phyloP scores from a whole-genome alignment of 2,329 filamentous ascomycete genomes.

The Xenoacremonium recifei region DNA sequence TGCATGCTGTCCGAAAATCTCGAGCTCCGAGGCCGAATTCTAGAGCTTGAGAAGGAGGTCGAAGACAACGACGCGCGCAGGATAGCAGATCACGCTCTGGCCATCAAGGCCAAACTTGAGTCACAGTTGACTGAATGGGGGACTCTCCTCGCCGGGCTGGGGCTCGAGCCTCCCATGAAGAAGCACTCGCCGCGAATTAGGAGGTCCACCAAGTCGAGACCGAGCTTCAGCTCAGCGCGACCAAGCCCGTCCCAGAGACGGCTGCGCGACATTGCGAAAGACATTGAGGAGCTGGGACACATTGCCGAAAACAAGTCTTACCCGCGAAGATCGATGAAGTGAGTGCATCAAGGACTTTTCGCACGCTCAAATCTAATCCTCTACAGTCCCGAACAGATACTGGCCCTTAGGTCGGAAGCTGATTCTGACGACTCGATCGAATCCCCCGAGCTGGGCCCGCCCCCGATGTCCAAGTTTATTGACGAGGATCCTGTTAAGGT shows the following conservation, averaged over 20 bases:
- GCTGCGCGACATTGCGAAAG: slow-evolving; percentile 55
- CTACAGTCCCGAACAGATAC: slow-evolving; percentile 59
- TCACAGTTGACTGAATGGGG: slow-evolving; percentile 70
- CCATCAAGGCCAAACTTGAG: slow-evolving; percentile 70
- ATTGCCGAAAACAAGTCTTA: slow-evolving; percentile 70
- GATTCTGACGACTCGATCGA: slow-evolving; percentile 47
- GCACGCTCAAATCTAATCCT: slow-evolving; percentile 25
- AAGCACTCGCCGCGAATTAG: slow-evolving; percentile 40
- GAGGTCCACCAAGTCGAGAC: slow-evolving; percentile 40
- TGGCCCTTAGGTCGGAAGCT: slow-evolving; percentile 53
- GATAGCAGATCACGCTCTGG: slow-evolving; percentile 63
- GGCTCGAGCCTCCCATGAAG: slow-evolving; percentile 56
- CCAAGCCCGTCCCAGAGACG: slow-evolving; percentile 55
- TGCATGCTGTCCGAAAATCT: slow-evolving; percentile 78
- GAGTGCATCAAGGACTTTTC: slow-evolving; percentile 29
- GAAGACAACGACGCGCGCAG: slow-evolving; percentile 59
- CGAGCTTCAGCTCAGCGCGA: slow-evolving; percentile 37
- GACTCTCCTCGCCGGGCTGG: slow-evolving; percentile 64
- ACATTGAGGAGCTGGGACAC: slow-evolving; percentile 49
- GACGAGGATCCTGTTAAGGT: slow-evolving; percentile 54
- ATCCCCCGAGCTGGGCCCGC: slow-evolving; percentile 68
- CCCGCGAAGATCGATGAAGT: slow-evolving; percentile 68
- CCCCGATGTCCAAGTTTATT: slow-evolving; percentile 58
- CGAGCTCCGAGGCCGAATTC: slow-evolving; percentile 65
- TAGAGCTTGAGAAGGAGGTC: slow-evolving; percentile 67